A percentile compares a stretch with the other conserved stretches of the same genome.
Evolutionary conservation across 257 asterid genomes (phyloP).

Genomic region (Nicotiana paniculata): DNA sequence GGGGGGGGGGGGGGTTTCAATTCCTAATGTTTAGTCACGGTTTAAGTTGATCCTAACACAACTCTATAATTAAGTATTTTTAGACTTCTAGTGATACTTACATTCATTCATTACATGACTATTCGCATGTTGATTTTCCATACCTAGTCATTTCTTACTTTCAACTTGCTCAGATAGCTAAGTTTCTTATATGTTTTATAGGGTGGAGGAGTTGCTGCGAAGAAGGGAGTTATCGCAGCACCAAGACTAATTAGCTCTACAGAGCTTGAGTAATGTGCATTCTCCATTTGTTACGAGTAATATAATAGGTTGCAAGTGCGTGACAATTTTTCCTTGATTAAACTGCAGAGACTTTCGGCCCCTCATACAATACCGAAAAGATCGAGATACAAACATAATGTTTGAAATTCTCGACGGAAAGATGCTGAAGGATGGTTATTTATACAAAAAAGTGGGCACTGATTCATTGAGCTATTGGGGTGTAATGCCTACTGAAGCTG

Average conservation of each 20-base stretch:
- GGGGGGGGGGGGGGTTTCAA: neutral
- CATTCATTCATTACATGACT: neutral
- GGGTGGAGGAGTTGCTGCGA: conserved; percentile 84
- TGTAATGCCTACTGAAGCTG: conserved; percentile 71
- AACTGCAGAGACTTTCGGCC: conserved; percentile 83
- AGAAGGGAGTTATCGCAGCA: conserved; percentile 61
- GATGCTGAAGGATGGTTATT: conserved; percentile 92
- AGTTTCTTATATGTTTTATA: conserved; percentile 20
- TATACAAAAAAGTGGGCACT: conserved; percentile 65
- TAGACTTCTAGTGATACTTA: neutral
- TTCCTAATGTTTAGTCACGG: neutral
- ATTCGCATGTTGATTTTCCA: neutral
- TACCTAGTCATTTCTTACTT: neutral
- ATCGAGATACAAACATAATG: conserved; percentile 65
- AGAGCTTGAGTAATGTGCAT: conserved; percentile 79
- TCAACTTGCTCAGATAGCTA: neutral
- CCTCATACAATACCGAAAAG: conserved; percentile 77
- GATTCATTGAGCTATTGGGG: conserved; percentile 85
- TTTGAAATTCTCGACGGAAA: conserved; percentile 85
- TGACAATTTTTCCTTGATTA: conserved; percentile 8
- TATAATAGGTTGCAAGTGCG: conserved; percentile 11
- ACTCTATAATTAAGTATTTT: neutral
- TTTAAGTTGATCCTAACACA: neutral
- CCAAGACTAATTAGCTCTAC: conserved; percentile 85
- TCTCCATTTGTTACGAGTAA: conserved; percentile 6